These are phyloP conservation scores for Phytophthora syringae DNA, from an alignment of 352 stramenopile species.

Conservation along the genomic window DNA sequence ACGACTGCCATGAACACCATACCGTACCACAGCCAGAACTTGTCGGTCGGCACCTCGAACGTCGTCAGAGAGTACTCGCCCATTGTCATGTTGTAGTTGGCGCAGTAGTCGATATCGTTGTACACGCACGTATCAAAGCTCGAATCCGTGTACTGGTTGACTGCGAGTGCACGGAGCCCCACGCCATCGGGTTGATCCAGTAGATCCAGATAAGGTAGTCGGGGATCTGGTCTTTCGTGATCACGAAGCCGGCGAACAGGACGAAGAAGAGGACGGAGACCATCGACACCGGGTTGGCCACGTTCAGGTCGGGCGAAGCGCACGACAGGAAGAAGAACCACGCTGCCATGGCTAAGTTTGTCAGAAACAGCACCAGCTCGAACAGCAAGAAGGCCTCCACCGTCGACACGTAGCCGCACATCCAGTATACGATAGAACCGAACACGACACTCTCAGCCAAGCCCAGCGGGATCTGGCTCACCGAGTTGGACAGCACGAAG, in stretches of 20 bases:
- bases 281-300: conserved; percentile 26
- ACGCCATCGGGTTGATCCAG: conserved; percentile 34
- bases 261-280: conserved; percentile 33
- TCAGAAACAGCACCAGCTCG: conserved; percentile 37
- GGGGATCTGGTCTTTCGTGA: conserved; percentile 35
- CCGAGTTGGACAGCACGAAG: conserved; percentile 57
- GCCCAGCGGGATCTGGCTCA: conserved; percentile 41
- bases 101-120: conserved; percentile 22
- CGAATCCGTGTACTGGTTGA: conserved; percentile 32
- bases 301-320: conserved; percentile 25
- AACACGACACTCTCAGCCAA: conserved; percentile 70
- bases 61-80: conserved; percentile 22
- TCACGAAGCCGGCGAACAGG: conserved; percentile 27
- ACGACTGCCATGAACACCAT: conserved; percentile 16
- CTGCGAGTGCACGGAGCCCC: conserved; percentile 21
- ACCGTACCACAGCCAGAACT: conserved; percentile 33
- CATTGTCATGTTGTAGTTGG: conserved; percentile 18
- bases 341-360: conserved; percentile 35
- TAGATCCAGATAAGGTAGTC: conserved; percentile 40
- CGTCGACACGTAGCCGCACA: conserved; percentile 56
- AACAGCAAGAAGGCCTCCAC: conserved; percentile 45
- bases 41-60: conserved; percentile 24
- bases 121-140: conserved; percentile 30
- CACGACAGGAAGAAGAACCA: conserved; percentile 33
- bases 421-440: conserved; percentile 83